Percentiles rank a stretch among this genome's conserved stretches.
These are phyloP conservation scores for Apiotrichum porosum DNA, from an alignment of 1,284 basidiomycete species.

Conservation along the genomic window DNA sequence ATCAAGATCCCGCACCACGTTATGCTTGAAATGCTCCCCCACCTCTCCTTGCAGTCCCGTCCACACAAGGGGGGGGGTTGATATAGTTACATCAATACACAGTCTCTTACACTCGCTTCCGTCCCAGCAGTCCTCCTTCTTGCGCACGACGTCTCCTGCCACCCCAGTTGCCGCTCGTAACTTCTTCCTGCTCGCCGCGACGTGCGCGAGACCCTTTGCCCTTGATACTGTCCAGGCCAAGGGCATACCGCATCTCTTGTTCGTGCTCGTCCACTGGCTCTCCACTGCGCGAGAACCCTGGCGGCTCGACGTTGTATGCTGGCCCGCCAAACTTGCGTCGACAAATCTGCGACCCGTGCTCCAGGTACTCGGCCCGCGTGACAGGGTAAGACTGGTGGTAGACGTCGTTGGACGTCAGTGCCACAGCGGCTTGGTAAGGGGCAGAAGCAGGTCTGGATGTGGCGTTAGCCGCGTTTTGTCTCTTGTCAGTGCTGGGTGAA, in stretches of 20 bases:
- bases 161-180: constrained; percentile 45
- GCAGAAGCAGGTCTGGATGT: constrained; percentile 64
- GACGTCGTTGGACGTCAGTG: constrained; percentile 56
- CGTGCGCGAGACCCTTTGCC: constrained; percentile 17
- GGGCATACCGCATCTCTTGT: constrained; percentile 37
- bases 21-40: too few relatives aligned
- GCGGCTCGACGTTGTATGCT: constrained; percentile 36
- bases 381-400: constrained; percentile 57
- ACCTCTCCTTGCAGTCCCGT: too few relatives aligned
- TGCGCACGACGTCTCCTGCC: constrained; percentile 33
- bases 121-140: too few relatives aligned
- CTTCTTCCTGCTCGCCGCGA: constrained; percentile 36
- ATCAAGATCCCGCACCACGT: too few relatives aligned
- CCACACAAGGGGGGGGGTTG: too few relatives aligned
- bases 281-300: constrained; percentile 26
- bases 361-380: constrained; percentile 73
- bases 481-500: constrained; percentile 36
- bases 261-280: constrained; percentile 38
- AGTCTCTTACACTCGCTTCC: too few relatives aligned
- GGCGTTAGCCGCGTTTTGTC: constrained; percentile 1
- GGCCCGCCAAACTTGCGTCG: constrained; percentile 49
- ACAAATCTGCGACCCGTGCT: constrained; percentile 68
- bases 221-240: constrained; percentile 37
- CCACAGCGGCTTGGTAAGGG: constrained; percentile 63
- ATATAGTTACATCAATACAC: too few relatives aligned